Conservation (phyloP, 208 protist species). For the Entamoeba invadens region DNA sequence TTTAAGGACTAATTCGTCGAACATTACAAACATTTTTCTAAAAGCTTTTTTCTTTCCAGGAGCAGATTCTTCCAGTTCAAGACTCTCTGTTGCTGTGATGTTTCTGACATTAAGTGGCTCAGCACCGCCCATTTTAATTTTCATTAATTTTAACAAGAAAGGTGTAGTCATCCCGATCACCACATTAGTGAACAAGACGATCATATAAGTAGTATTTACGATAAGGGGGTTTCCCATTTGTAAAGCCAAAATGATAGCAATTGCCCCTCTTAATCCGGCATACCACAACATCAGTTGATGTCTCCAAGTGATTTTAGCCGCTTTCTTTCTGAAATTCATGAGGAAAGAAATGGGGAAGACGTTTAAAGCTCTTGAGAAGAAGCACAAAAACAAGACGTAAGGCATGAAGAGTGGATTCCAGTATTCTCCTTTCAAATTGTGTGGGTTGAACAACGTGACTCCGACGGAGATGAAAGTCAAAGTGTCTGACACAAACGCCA, state of each 20-base stretch:
- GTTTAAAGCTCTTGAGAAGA: constrained; percentile 14
- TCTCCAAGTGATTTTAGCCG: background rate
- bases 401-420: background rate
- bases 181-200: constrained; percentile 16
- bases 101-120: background rate
- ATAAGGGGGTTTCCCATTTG: background rate
- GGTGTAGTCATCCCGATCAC: background rate
- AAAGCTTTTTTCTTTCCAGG: background rate
- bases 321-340: background rate
- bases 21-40: background rate
- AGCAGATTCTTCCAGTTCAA: background rate
- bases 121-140: background rate
- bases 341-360: constrained; percentile 12
- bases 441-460: background rate
- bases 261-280: constrained; percentile 9
- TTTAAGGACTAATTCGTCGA: background rate
- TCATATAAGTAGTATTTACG: background rate
- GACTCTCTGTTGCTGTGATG: background rate
- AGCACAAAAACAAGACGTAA: background rate
- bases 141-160: background rate
- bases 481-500: background rate
- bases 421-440: background rate
- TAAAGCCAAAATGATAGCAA: constrained; percentile 8
- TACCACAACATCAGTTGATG: constrained; percentile 14
- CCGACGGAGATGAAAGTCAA: background rate